Base-by-base conservation (phyloP, 1,139 yeast genomes). In the Sugiyamaella pinicola region DNA sequence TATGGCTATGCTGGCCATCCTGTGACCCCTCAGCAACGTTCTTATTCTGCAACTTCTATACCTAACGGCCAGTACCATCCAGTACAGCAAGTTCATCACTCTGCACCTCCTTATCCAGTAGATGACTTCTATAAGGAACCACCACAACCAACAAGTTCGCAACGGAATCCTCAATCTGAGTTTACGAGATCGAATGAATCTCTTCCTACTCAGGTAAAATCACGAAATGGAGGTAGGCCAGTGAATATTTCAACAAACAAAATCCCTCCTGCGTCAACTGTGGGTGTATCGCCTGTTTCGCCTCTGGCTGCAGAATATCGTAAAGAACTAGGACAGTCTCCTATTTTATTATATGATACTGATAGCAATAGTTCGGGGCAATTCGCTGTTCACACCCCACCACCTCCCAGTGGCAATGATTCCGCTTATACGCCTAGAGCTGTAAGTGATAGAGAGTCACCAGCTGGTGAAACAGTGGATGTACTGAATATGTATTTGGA, bases 191-290 rank as follows among this genome's bases (percentile, higher is more conserved):
- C 55, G 12, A 49, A 17, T 15, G 52, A 39, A 40, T 21, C 41
- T 34, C 33, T 21, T 42, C 28, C 46, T 31, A 22, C 34, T 26
- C 44, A 34, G 49, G 40, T n/a, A 19, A 50, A 41, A 26, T 46
- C n/a, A 19, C 49, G 45, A n/a, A 22, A 21, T n/a, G n/a, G 31
- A 26, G 12, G 21, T 19, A 45, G 40, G 21, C 39, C 52, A 4
- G 37, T 52, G 10, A 55, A 53, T 41, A 61, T 62, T n/a, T 61
- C 65, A 4, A 61, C 64, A 4, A 62, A 61, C 48, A 62, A 61
- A 53, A 62, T 61, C 33, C 65, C 65, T 8, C 64, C 65, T 4
- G 40, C 60, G 3, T 58, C 64, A 8, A 57, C 57, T 3, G 57
- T 58, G 8, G 61, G 50, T 10, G 51, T 49, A 15, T 35, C 61